Evolutionary conservation across 2,329 filamentous ascomycete genomes (phyloP).

Genomic region (Taxawa tesnikishii): DNA sequence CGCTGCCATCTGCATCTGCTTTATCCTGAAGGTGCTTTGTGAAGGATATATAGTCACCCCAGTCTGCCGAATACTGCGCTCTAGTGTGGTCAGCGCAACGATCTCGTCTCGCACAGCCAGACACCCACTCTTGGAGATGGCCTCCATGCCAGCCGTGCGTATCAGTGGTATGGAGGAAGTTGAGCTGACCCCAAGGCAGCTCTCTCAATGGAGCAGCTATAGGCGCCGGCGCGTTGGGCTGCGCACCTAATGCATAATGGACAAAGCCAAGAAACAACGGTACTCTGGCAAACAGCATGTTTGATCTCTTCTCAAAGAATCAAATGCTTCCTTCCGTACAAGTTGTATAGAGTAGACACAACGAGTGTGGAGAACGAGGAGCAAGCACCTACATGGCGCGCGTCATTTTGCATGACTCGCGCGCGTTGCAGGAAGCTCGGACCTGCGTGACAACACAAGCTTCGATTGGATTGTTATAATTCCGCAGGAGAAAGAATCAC

Average conservation of each 20-base stretch:
- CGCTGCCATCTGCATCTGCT: conserved; percentile 66
- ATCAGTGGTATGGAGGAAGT: conserved; percentile 87
- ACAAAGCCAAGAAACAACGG: conserved; percentile 13
- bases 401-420: no score
- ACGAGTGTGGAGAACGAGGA: no score
- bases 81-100: conserved; percentile 27
- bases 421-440: no score
- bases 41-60: conserved; percentile 97
- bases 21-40: conserved; percentile 66
- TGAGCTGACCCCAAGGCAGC: conserved; percentile 84
- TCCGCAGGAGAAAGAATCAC: no score
- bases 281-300: conserved; percentile 9
- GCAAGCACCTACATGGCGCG: no score
- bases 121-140: conserved; percentile 71
- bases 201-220: conserved; percentile 71
- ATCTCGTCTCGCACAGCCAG: conserved; percentile 1
- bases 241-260: conserved; percentile 31
- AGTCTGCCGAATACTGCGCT: conserved; percentile 86
- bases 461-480: no score
- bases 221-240: conserved; percentile 70
- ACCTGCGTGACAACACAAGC: no score
- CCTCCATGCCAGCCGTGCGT: conserved; percentile 94
- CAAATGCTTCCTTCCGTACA: no score
- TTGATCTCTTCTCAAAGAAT: no score
- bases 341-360: no score